Base-by-base conservation (phyloP, 2,329 filamentous ascomycete species). In the Blastomyces percursus region DNA sequence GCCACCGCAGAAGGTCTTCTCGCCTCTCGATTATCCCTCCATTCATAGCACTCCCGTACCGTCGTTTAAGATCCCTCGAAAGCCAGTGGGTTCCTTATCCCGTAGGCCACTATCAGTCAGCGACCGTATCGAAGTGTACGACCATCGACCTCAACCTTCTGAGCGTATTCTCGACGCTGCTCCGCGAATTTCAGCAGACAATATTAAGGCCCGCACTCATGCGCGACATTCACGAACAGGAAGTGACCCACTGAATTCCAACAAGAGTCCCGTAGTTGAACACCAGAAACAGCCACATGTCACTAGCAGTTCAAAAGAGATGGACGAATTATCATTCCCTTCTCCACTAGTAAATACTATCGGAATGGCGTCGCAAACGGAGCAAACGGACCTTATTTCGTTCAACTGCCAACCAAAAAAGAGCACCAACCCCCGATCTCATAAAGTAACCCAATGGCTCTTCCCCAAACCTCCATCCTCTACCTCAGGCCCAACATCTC, bases 11-110 rank as follows among this genome's bases (percentile, higher is more conserved):
- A 75, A 70, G 61, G 72, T 74, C 24, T 63, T 75, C 24, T 65
- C 70, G 27, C 64, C 71, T 5, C 65, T 64, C 56, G 66, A 62
- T 16, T 8, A 24, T 21, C 58, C 42, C 32, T 50, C 12, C 38
- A 40, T 58, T 57, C 52, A 54, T 55, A 59, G 42, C 27, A 7
- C 40, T 59, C 16, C 57, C 4, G 1, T 27, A 42, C 21, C 42
- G 21, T 27, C 69, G 46, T 71, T 71, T 50, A 68, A 70, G 12
- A 59, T 76, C 6, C 65, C 70, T 61, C 72, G 74, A 51, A 76
- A 76, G 62, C 74, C 74, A 6, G 70, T 76, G 19, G 72, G 73
- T 1, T 75, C 74, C 35, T 69, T 66, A 7, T 68, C 70, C 19
- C 67, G 69, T 56, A 68, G 68, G 50, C 67, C 69, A 14, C 73